Evolutionary conservation across 1,284 basidiomycete genomes (phyloP).

Genomic region (Lentinula novae-zelandiae): DNA sequence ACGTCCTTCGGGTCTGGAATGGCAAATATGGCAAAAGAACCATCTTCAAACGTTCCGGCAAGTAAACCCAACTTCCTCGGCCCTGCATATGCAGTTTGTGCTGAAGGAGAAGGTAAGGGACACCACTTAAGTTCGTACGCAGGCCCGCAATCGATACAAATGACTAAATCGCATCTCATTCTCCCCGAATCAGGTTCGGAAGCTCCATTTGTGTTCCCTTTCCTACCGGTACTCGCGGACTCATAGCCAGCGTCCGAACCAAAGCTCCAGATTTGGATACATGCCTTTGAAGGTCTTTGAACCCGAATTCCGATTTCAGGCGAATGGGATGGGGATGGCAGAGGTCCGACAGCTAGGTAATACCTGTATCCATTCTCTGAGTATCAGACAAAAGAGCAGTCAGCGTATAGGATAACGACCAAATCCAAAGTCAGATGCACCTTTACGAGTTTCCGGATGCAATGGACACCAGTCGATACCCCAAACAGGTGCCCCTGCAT

Average conservation of each 20-base stretch:
- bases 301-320: conserved; percentile 57
- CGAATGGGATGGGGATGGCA: conserved; percentile 56
- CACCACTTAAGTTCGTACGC: conserved; percentile 86
- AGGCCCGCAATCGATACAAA: conserved; percentile 75
- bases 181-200: conserved; percentile 29
- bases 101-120: conserved; percentile 76
- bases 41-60: conserved; percentile 81
- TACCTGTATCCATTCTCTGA: conserved; percentile 45
- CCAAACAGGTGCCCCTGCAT: conserved; percentile 83
- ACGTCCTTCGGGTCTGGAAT: conserved; percentile 74
- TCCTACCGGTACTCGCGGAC: background rate
- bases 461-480: conserved; percentile 89
- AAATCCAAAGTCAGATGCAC: conserved; percentile 29
- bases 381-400: background rate
- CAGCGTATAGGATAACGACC: too few relatives aligned
- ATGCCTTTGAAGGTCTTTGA: conserved; percentile 48
- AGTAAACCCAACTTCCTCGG: conserved; percentile 78
- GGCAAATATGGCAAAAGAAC: conserved; percentile 69
- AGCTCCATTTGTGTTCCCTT: conserved; percentile 10
- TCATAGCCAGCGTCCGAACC: conserved; percentile 15
- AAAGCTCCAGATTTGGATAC: conserved; percentile 71
- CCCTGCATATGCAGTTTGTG: conserved; percentile 39
- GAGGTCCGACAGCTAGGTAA: conserved; percentile 81
- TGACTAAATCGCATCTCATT: conserved; percentile 68
- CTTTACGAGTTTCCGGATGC: conserved; percentile 51